Percentiles rank a stretch among this genome's conserved stretches.
Conservation (phyloP, 2,329 filamentous ascomycete species). For the Oidium heveae region DNA sequence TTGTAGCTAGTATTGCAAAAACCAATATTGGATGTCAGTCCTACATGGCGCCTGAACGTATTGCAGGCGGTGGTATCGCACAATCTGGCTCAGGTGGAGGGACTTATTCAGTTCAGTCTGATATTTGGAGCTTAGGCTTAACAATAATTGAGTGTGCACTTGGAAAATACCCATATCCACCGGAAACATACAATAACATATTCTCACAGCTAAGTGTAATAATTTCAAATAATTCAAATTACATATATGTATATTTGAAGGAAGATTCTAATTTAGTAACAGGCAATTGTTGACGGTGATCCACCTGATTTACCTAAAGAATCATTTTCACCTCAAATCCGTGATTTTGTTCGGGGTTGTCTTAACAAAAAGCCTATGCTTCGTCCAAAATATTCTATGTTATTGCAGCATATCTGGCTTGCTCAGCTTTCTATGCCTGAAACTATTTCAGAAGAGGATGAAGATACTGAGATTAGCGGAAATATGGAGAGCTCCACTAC, state of each 20-base stretch:
- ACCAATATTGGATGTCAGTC: slow-evolving; percentile 98
- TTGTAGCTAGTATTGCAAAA: slow-evolving; percentile 92
- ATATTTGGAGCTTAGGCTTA: slow-evolving; percentile 88
- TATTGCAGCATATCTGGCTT: slow-evolving; percentile 79
- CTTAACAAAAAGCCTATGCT: slow-evolving; percentile 80
- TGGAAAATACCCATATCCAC: slow-evolving; percentile 85
- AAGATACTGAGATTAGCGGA: slow-evolving; percentile 17
- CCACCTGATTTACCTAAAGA: slow-evolving; percentile 63
- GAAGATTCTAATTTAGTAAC: not conserved
- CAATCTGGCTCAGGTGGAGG: slow-evolving; percentile 45
- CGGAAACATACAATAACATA: slow-evolving; percentile 93
- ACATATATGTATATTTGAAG: not conserved
- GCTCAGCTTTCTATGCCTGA: slow-evolving; percentile 47
- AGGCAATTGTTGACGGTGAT: slow-evolving; percentile 98
- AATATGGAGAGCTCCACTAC: slow-evolving; percentile 12
- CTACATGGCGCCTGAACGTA: slow-evolving; percentile 95
- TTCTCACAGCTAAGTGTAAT: slow-evolving; percentile 86
- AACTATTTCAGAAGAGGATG: slow-evolving; percentile 47
- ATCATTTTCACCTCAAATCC: slow-evolving; percentile 54
- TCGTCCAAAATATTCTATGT: slow-evolving; percentile 78
- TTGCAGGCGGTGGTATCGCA: slow-evolving; percentile 62
- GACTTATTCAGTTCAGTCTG: slow-evolving; percentile 91
- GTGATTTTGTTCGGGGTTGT: slow-evolving; percentile 70
- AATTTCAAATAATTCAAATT: slow-evolving; percentile 16
- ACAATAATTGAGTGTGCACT: slow-evolving; percentile 91